A percentile compares a stretch with the other conserved stretches of the same genome.
Conservation (phyloP, 73 alveolate genomes). For the Paramecium sexaurelia region DNA sequence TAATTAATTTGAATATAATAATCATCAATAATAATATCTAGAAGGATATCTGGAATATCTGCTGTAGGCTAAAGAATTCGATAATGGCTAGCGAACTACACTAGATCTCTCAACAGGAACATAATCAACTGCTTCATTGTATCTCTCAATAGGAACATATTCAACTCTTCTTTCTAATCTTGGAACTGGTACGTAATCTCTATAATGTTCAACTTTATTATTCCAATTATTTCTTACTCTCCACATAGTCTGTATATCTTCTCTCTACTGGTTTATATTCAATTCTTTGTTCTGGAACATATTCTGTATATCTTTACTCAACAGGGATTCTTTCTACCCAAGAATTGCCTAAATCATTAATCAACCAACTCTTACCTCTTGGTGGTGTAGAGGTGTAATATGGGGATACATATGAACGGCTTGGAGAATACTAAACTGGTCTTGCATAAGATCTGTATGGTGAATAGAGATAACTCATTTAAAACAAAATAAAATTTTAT, state of each 20-base stretch:
- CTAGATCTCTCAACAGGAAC: slow-evolving; percentile 42
- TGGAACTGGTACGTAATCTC: slow-evolving; percentile 64
- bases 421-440: background rate
- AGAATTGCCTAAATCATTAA: background rate
- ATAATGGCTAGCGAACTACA: slow-evolving; percentile 16
- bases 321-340: slow-evolving; percentile 69
- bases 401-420: slow-evolving; percentile 12
- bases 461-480: slow-evolving; percentile 41
- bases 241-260: slow-evolving; percentile 64
- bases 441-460: slow-evolving; percentile 41
- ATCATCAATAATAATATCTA: slow-evolving; percentile 45
- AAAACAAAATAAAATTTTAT: slow-evolving; percentile 7
- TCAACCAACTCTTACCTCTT: background rate
- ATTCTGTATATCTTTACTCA: slow-evolving; percentile 63
- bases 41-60: slow-evolving; percentile 60
- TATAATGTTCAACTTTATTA: slow-evolving; percentile 55
- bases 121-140: slow-evolving; percentile 59
- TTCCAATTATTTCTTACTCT: background rate
- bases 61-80: background rate
- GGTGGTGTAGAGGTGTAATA: background rate
- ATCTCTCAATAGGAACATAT: slow-evolving; percentile 63
- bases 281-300: slow-evolving; percentile 62
- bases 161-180: slow-evolving; percentile 67
- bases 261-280: slow-evolving; percentile 69
- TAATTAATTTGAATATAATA: background rate